These are phyloP conservation scores for Aspergillus sp. DNA, from an alignment of 2,329 filamentous ascomycete species.

Conservation along the genomic window DNA sequence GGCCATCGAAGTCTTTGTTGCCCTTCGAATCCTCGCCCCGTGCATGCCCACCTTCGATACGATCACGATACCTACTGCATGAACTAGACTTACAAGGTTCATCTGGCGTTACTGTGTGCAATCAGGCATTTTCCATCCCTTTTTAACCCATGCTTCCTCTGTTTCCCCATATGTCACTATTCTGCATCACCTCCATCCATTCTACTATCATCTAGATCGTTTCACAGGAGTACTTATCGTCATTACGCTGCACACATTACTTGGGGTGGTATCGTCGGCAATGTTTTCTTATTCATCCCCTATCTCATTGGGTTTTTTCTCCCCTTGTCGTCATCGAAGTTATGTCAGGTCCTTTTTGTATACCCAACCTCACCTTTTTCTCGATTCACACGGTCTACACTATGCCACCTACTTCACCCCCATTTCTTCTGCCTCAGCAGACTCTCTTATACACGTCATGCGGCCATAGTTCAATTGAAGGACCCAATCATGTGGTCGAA, in stretches of 20 bases:
- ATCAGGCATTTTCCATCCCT: slow-evolving; percentile 31
- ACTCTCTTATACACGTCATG: not conserved
- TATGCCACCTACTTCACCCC: not conserved
- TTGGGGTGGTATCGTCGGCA: slow-evolving; percentile 1
- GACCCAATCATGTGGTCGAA: not conserved
- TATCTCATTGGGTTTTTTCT: slow-evolving; percentile 18
- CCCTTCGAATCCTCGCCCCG: slow-evolving; percentile 32
- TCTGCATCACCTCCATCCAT: slow-evolving; percentile 8
- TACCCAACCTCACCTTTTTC: slow-evolving; percentile 26
- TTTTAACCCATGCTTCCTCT: slow-evolving; percentile 13
- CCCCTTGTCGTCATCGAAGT: slow-evolving; percentile 11
- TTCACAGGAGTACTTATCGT: slow-evolving; percentile 1
- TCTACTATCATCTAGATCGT: slow-evolving; percentile 16
- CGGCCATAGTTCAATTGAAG: not conserved
- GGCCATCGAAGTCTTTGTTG: slow-evolving; percentile 18
- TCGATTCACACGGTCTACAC: slow-evolving; percentile 16
- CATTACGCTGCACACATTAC: slow-evolving; percentile 6
- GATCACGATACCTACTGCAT: slow-evolving; percentile 52
- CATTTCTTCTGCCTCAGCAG: not conserved
- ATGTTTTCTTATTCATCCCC: slow-evolving; percentile 11
- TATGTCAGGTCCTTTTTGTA: slow-evolving; percentile 23
- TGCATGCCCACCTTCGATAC: slow-evolving; percentile 44
- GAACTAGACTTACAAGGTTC: slow-evolving; percentile 44
- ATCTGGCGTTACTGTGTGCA: slow-evolving; percentile 45
- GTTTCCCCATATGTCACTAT: slow-evolving; percentile 21